These are phyloP conservation scores for Acidomyces sp. DNA, from an alignment of 495 filamentous ascomycete genomes.

Conservation along the genomic window DNA sequence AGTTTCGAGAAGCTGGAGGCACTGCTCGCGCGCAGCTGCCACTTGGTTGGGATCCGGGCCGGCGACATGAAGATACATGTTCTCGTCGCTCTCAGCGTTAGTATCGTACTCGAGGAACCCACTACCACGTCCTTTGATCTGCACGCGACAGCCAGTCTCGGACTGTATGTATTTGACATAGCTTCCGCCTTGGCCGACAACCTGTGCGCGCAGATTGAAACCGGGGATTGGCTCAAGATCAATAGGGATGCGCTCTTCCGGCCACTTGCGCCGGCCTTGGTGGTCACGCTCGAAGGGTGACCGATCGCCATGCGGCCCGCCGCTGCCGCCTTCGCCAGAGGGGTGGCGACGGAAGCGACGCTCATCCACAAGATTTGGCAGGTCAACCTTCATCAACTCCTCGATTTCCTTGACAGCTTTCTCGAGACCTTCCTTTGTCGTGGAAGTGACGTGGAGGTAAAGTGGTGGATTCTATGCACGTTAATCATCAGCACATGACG, in stretches of 20 bases:
- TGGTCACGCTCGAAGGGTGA: slow-evolving; percentile 79
- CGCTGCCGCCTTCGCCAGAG: too few relatives aligned
- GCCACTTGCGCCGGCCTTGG: slow-evolving; percentile 97
- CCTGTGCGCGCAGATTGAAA: slow-evolving; percentile 92
- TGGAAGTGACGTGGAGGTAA: slow-evolving; percentile 91
- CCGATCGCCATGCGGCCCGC: too few relatives aligned
- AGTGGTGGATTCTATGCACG: slow-evolving; percentile 71
- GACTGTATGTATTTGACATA: slow-evolving; percentile 97
- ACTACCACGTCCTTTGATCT: slow-evolving; percentile 95
- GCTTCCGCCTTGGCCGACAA: slow-evolving; percentile 82
- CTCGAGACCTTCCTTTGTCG: slow-evolving; percentile 79
- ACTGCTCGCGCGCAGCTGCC: slow-evolving; percentile 73
- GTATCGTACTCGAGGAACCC: slow-evolving; percentile 82
- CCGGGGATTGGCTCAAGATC: slow-evolving; percentile 79
- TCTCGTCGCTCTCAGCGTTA: slow-evolving; percentile 76
- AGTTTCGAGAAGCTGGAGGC: slow-evolving; percentile 69
- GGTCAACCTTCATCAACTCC: slow-evolving; percentile 89
- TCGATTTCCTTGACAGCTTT: slow-evolving; percentile 73
- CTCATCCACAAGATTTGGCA: slow-evolving; percentile 91
- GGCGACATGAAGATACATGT: slow-evolving; percentile 93
- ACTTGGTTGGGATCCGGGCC: slow-evolving; percentile 80
- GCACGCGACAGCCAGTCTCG: slow-evolving; percentile 85
- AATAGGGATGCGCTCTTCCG: slow-evolving; percentile 85
- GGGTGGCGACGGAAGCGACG: slow-evolving; percentile 70
- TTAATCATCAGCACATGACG: neutral